Evolutionary conservation across 352 stramenopile genomes (phyloP), one percentile per base, ranked within the genome.

Genomic region (Aphanomyces euteiches): DNA sequence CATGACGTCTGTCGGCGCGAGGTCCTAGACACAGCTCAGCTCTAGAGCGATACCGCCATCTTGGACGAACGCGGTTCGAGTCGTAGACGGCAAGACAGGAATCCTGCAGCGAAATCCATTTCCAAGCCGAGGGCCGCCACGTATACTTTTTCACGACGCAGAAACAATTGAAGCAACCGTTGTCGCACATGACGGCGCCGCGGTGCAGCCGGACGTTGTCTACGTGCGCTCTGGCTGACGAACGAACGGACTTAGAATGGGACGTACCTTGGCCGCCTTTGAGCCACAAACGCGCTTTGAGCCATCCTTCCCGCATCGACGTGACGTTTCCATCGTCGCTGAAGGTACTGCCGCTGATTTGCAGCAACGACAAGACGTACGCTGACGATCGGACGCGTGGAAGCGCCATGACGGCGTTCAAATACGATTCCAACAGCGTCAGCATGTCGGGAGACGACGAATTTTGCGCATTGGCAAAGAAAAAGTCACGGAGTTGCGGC

Each of bases 121-220:
- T 78, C 79, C 83, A 82, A 39, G 88, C 85, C 72, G 92, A 92
- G 0, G 85, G 82, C n/a, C 88, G 87, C 63, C 92, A 90, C 67
- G 90, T 84, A 1, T 93, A 81, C 7, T 86, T 86, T 78, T 95
- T 95, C 45, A 92, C 79, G 28, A 95, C 84, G 60, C 87, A 95
- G 80, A 93, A 92, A 75, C 87, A 95, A 77, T 95, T 95, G 72
- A 93, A 91, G 71, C 84, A 95, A 69, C 92, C 83, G 47, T 95
- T 95, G 75, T 95, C 87, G 53, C 87, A 95, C 13, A 82, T 88
- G 21, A 81, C 74, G 0, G 84, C 84, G 1, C 80, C 85, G 13
- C 84, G 85, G 56, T 95, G 91, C 59, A 95, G 89, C 13, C 82
- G 87, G 37, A 95, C 85, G 61, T 95, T 91, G 36, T 95, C 87